Evolutionary conservation across 768 basidiomycete genomes (phyloP).

Genomic region (Lactifluus hygrophoroides): DNA sequence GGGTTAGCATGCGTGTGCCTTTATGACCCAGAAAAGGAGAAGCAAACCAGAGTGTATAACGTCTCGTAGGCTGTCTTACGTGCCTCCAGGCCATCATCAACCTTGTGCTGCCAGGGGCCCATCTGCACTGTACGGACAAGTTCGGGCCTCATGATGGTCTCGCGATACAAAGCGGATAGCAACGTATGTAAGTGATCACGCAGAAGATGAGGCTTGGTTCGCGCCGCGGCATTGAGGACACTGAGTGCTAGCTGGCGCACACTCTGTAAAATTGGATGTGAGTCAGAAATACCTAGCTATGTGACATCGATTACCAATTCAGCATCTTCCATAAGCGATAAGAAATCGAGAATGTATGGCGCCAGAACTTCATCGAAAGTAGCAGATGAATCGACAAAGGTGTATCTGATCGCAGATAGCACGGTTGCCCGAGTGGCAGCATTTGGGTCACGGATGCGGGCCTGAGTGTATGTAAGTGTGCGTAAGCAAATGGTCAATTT

Average conservation of each 20-base stretch:
- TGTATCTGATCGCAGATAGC: slow-evolving; percentile 84
- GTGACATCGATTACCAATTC: slow-evolving; percentile 56
- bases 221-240: slow-evolving; percentile 88
- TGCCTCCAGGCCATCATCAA: slow-evolving; percentile 93
- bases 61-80: slow-evolving; percentile 97
- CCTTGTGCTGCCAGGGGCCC: slow-evolving; percentile 96
- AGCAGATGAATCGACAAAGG: slow-evolving; percentile 78
- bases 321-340: slow-evolving; percentile 80
- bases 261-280: slow-evolving; percentile 39
- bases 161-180: slow-evolving; percentile 76
- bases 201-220: slow-evolving; percentile 88
- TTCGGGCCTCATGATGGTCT: slow-evolving; percentile 70
- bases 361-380: slow-evolving; percentile 88
- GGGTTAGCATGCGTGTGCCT: not conserved
- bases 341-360: slow-evolving; percentile 82
- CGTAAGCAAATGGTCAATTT: not conserved
- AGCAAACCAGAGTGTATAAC: slow-evolving; percentile 84
- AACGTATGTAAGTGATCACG: slow-evolving; percentile 71
- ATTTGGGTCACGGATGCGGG: slow-evolving; percentile 58
- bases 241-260: slow-evolving; percentile 88
- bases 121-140: slow-evolving; percentile 89
- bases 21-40: not conserved
- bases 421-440: slow-evolving; percentile 79
- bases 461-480: slow-evolving; percentile 30
- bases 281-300: not conserved